Conservation (phyloP, 2,329 filamentous ascomycete species). For the Hymenoscyphus linearis region DNA sequence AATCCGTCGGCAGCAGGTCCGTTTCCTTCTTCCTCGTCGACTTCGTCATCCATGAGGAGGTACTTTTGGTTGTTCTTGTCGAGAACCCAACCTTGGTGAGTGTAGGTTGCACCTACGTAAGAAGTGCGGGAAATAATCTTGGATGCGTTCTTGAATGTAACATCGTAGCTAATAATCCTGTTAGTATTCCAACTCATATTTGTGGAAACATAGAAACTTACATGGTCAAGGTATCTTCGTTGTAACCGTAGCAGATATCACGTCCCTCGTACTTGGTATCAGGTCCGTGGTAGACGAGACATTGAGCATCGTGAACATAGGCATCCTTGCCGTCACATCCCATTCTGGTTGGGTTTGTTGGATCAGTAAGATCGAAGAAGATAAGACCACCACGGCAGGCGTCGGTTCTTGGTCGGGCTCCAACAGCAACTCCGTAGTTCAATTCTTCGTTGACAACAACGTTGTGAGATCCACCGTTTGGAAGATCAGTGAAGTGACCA, state of each 20-base stretch:
- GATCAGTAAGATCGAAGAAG: slow-evolving; percentile 44
- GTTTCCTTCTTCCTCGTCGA: slow-evolving; percentile 40
- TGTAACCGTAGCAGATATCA: slow-evolving; percentile 17
- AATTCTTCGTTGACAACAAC: slow-evolving; percentile 25
- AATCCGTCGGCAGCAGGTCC: slow-evolving; percentile 39
- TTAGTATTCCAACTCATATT: not conserved
- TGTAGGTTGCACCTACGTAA: slow-evolving; percentile 45
- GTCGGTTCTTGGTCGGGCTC: slow-evolving; percentile 29
- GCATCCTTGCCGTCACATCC: slow-evolving; percentile 44
- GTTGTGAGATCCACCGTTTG: slow-evolving; percentile 17
- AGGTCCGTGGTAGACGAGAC: slow-evolving; percentile 20
- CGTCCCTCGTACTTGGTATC: slow-evolving; percentile 17
- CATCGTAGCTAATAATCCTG: slow-evolving; percentile 31
- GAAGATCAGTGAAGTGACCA: slow-evolving; percentile 8
- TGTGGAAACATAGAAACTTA: not conserved
- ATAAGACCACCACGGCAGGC: slow-evolving; percentile 42
- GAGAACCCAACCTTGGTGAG: slow-evolving; percentile 41
- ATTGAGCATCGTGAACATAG: slow-evolving; percentile 36
- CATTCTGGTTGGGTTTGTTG: slow-evolving; percentile 40
- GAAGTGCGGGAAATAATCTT: slow-evolving; percentile 40
- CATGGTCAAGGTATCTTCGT: slow-evolving; percentile 37
- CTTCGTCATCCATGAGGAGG: slow-evolving; percentile 15
- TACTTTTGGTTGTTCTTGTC: slow-evolving; percentile 8
- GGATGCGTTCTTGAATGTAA: slow-evolving; percentile 35
- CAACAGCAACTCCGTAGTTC: slow-evolving; percentile 27